phyloP scores from a whole-genome alignment of 305 asterid genomes.

The Solanum hybrid region DNA sequence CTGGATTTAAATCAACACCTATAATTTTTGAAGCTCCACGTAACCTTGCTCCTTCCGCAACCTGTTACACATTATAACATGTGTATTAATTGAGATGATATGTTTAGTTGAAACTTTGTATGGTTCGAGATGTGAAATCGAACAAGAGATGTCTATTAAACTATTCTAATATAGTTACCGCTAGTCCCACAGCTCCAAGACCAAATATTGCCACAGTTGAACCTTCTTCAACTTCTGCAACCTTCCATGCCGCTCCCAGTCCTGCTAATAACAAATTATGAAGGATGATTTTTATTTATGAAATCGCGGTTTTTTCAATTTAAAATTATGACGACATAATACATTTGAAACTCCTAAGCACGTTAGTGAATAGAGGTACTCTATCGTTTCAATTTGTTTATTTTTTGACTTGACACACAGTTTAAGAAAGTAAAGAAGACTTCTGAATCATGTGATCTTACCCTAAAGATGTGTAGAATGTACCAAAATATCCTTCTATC shows the following conservation, averaged over 20 bases:
- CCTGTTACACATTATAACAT: not conserved
- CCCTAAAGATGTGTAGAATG: not conserved
- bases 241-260: conserved; percentile 29
- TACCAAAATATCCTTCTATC: not conserved
- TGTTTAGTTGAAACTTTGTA: not conserved
- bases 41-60: not conserved
- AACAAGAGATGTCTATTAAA: not conserved
- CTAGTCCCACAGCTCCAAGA: conserved; percentile 33
- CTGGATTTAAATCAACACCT: conserved; percentile 31
- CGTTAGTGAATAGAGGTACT: not conserved
- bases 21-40: conserved; percentile 33
- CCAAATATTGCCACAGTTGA: conserved; percentile 36
- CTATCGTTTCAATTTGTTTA: not conserved
- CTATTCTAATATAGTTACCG: conserved; percentile 7
- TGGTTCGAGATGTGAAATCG: not conserved
- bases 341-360: not conserved
- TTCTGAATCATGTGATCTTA: not conserved
- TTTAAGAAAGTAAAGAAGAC: too few relatives aligned
- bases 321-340: not conserved
- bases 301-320: not conserved
- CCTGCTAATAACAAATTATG: conserved; percentile 7
- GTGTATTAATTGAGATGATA: not conserved
- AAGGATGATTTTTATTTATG: not conserved
- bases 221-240: conserved; percentile 31
- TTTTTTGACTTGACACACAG: not conserved